Evolutionary conservation across 148 eudicot genomes (phyloP), one percentile per base, ranked within the genome.

Genomic region (Drosera capensis): DNA sequence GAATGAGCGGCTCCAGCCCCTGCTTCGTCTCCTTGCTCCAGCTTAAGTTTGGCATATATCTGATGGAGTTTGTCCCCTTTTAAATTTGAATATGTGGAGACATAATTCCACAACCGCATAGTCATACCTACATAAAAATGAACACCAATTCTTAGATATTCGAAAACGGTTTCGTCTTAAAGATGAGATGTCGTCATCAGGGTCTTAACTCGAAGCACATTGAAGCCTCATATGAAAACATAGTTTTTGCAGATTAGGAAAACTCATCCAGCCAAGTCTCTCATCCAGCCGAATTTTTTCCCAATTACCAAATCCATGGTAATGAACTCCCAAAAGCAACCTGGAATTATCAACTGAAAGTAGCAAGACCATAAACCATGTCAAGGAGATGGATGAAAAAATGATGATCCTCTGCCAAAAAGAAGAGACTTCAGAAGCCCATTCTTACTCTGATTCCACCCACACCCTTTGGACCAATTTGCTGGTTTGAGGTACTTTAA

Each of bases 401-500:
- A n/a, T n/a, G n/a, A n/a, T n/a, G n/a, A n/a, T n/a, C n/a, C n/a
- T n/a, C n/a, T n/a, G n/a, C n/a, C n/a, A n/a, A n/a, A n/a, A n/a
- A n/a, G n/a, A n/a, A n/a, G n/a, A n/a, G n/a, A n/a, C n/a, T n/a
- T n/a, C n/a, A n/a, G n/a, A n/a, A 20, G 12, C 24, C 13, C 11
- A 11, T 65, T 85, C 99, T 81, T 64, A n/a, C n/a, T n/a, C n/a
- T 85, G 99, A 57, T 92, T 92, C 99, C 99, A 92, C 12, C 99
- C 99, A 71, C 99, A 92, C 46, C 99, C 99, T 68, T 85, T 85
- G 17, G 99, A 81, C 99, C 99, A 92, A 46, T 93, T 85, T 25
- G 99, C 79, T 58, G 95, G 95, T 63, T 92, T 92, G 25, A 85
- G 82, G 67, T 76, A 85, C 48, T 55, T 78, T 40, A 86, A 60